Evolutionary conservation across 306 rosid species (phyloP).

Genomic region (Prunus kanzakura): DNA sequence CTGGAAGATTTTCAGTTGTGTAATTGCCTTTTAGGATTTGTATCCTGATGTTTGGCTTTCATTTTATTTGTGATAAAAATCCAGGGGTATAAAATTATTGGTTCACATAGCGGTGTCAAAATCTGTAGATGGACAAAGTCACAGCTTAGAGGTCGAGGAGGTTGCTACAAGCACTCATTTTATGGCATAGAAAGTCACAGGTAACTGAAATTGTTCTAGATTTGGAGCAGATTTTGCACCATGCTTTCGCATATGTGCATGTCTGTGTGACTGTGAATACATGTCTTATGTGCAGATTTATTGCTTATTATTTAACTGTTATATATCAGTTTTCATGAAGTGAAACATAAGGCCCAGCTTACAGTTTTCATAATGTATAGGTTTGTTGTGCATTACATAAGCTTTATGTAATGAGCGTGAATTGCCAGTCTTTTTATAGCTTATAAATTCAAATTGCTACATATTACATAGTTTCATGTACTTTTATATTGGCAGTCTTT

Average conservation of each 20-base stretch:
- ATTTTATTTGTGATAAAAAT: constrained; percentile 17
- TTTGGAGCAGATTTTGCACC: not conserved
- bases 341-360: not conserved
- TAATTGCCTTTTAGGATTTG: not conserved
- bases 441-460: not conserved
- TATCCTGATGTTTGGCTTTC: not conserved
- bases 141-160: constrained; percentile 96
- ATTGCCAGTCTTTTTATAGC: not conserved
- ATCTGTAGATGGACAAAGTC: constrained; percentile 99
- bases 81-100: constrained; percentile 94
- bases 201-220: constrained; percentile 32
- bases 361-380: not conserved
- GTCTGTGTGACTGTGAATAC: not conserved
- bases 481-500: not conserved
- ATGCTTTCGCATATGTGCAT: not conserved
- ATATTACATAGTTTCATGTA: not conserved
- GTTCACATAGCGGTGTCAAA: constrained; percentile 95
- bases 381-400: not conserved
- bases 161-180: constrained; percentile 98
- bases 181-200: constrained; percentile 99
- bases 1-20: not conserved
- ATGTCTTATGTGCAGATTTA: not conserved
- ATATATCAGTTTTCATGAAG: not conserved
- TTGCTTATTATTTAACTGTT: not conserved
- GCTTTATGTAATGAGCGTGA: not conserved